A percentile compares a stretch with the other conserved stretches of the same genome.
Evolutionary conservation across 164 flowering plant genomes (phyloP).

Genomic region (Cinnamomum chago): DNA sequence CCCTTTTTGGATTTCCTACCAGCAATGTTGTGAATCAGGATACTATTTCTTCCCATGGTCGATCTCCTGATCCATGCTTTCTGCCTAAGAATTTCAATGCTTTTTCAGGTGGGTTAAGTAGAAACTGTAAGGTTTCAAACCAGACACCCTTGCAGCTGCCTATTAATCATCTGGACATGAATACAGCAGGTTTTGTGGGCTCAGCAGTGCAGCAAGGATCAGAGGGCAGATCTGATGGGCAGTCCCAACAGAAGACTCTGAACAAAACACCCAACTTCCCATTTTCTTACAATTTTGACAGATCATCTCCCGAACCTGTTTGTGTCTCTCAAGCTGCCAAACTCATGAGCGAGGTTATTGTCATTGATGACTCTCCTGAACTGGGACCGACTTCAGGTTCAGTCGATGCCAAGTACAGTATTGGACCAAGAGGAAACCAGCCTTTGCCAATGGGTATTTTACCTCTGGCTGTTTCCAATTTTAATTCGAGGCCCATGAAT

Average conservation of each 20-base stretch:
- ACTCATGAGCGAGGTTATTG: conserved; percentile 42
- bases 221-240: conserved; percentile 14
- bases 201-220: conserved; percentile 13
- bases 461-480: conserved; percentile 9
- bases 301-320: conserved; percentile 17
- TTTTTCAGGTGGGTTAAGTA: conserved; percentile 15
- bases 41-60: conserved; percentile 4
- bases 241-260: conserved; percentile 5
- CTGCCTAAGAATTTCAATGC: conserved; percentile 19
- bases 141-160: conserved; percentile 7
- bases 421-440: conserved; percentile 20
- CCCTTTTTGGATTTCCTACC: conserved; percentile 22
- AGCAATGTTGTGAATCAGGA: conserved; percentile 20
- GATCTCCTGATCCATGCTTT: conserved; percentile 20
- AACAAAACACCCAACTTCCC: conserved; percentile 8
- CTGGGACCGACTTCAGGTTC: conserved; percentile 20
- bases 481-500: conserved; percentile 16
- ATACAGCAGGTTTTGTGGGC: conserved; percentile 2
- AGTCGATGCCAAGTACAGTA: not conserved
- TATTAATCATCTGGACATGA: conserved; percentile 11
- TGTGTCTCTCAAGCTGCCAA: conserved; percentile 11
- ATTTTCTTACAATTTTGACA: conserved; percentile 17
- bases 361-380: conserved; percentile 53
- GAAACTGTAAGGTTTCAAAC: conserved; percentile 11
- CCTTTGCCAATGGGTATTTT: conserved; percentile 17